Base-by-base conservation (phyloP, 345 rosid species). In the Citrus unshiu region DNA sequence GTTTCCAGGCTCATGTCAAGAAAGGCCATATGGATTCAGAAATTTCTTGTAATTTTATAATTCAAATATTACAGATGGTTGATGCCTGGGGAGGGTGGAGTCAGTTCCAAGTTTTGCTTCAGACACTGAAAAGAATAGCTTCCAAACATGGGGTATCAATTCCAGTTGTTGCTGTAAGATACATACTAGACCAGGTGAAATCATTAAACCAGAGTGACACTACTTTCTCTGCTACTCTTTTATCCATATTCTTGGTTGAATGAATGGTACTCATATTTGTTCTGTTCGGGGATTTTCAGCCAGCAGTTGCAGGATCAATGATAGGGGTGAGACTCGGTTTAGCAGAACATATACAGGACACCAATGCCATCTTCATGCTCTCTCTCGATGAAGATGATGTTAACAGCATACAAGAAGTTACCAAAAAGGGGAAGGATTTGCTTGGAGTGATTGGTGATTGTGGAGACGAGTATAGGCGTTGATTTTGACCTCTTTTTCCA, bases 71-170 rank as follows among this genome's bases (percentile, higher is more conserved):
- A 68, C 89, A 95, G 98, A 92, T 93, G 97, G 91, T 93, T 77
- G 98, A 95, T 89, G 94, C 97, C 22, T 93, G 98, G 98, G 98
- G 98, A 92, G 98, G 97, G 58, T 95, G 98, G 98, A 81, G 86
- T 84, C 91, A 80, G 27, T 95, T 95, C 83, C 98, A 95, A 90
- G 85, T 73, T 75, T 81, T 95, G 80, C 93, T 93, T 76, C 83
- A 84, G 84, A 90, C 93, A 5, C 89, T 93, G 35, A 95, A 93
- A 76, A 81, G 56, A 30, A 73, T 95, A 82, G 90, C 97, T 60
- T 34, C 90, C 59, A 95, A 92, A 83, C 98, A 95, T 69, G 95
- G 95, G 40, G 95, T 92, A 80, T 88, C 94, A 54, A 95, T 95
- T 70, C 92, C 98, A 5, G 86, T 93, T 32, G 98, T 95, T 54